Evolutionary conservation across 768 basidiomycete genomes (phyloP), one percentile per base, ranked within the genome.

Genomic region (Boletus reticuloceps): DNA sequence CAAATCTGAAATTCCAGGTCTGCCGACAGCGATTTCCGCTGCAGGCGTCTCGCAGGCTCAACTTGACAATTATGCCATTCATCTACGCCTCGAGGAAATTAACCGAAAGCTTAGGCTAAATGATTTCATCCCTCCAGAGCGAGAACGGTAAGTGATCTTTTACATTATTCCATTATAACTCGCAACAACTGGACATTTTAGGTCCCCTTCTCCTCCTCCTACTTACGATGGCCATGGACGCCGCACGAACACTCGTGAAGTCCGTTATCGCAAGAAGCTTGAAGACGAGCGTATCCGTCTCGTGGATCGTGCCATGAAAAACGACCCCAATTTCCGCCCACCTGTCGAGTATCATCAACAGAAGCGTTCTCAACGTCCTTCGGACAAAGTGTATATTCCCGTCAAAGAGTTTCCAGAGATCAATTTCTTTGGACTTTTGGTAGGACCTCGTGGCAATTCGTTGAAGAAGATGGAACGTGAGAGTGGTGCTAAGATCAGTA

Each of bases 351-450:
- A 98, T 68, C 90, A 93, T 59, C 90, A 94, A 70, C 88, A 94
- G 69, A 96, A 97, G 73, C 88, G 94, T 32, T 91, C 91, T 40
- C 90, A 91, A 55, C 84, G 94, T 45, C 95, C 96, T 14, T 90
- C 91, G 34, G 97, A 99, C 56, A 98, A 98, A 75, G 97, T 99
- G 58, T 99, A 98, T 71, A 98, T 99, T 57, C 97, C 97, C 39
- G 95, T 98, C 70, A 98, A 99, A 72, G 97, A 99, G 74, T 99
- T 99, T 64, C 97, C 97, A 2, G 96, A 98, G 75, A 98, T 99
- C 79, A 99, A 99, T 71, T 99, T 98, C 77, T 98, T 99, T 65
- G 97, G 97, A 64, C 79, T 99, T 58, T 83, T 99, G 57, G 96
- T 99, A 60, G 97, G 97, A 38, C 97, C 97, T 67, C 90, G 97